phyloP scores from a whole-genome alignment of 768 basidiomycete species.

The Porphyrellus cyaneotinctus region DNA sequence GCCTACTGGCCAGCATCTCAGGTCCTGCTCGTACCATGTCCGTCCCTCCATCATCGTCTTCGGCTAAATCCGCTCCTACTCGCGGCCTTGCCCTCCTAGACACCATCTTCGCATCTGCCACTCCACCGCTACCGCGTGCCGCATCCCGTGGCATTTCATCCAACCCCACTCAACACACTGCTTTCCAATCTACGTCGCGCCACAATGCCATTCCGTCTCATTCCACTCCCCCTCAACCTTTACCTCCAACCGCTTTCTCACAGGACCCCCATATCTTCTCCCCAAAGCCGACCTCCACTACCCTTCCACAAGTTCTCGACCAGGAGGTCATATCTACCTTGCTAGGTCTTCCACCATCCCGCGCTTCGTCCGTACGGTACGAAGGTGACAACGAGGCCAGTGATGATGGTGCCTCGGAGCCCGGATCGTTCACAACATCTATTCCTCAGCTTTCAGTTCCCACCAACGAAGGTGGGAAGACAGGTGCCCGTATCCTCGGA shows the following conservation, averaged over 20 bases:
- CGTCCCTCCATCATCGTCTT: constrained; percentile 27
- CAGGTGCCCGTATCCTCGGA: constrained; percentile 23
- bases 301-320: constrained; percentile 62
- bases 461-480: constrained; percentile 13
- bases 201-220: constrained; percentile 3
- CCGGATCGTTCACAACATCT: constrained; percentile 40
- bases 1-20: constrained; percentile 48
- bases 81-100: constrained; percentile 62
- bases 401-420: constrained; percentile 33
- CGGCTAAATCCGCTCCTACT: constrained; percentile 25
- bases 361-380: constrained; percentile 40
- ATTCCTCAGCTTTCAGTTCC: constrained; percentile 34
- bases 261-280: constrained; percentile 43
- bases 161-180: constrained; percentile 11
- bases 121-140: constrained; percentile 22
- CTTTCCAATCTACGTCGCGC: constrained; percentile 10
- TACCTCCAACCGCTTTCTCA: constrained; percentile 19
- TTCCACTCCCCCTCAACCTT: constrained; percentile 8
- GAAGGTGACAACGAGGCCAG: constrained; percentile 57
- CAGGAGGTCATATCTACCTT: constrained; percentile 67
- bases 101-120: constrained; percentile 72
- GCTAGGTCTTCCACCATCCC: constrained; percentile 48
- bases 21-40: constrained; percentile 34
- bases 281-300: constrained; percentile 50
- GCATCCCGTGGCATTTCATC: constrained; percentile 15